A percentile compares a stretch with the other conserved stretches of the same genome.
phyloP scores from a whole-genome alignment of 345 rosid species.

The Jatropha curcas region DNA sequence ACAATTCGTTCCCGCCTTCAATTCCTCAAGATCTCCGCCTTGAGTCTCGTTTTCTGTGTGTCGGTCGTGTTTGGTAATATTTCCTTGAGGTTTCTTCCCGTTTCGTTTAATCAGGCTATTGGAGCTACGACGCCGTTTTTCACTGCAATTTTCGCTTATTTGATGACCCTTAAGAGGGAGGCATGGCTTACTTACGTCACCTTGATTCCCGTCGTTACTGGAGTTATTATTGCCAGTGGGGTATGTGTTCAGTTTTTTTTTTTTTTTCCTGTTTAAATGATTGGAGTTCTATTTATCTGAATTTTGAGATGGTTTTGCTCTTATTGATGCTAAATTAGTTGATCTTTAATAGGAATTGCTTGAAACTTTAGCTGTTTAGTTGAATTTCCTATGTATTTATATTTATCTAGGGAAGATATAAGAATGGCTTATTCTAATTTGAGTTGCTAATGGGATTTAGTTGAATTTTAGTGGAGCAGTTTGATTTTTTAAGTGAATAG shows the following conservation, averaged over 20 bases:
- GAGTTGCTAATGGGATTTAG: background rate
- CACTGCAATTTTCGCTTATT: conserved; percentile 92
- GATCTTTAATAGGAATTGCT: background rate
- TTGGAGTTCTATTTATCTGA: background rate
- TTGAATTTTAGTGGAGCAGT: background rate
- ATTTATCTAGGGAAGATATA: background rate
- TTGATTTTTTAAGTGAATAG: background rate
- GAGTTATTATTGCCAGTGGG: conserved; percentile 99
- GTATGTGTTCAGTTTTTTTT: conserved; percentile 32
- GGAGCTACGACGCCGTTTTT: conserved; percentile 99
- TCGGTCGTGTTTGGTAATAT: conserved; percentile 95
- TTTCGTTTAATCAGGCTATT: conserved; percentile 87
- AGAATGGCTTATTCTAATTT: background rate
- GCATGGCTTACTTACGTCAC: conserved; percentile 95
- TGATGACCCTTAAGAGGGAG: conserved; percentile 84
- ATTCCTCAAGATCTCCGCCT: conserved; percentile 84
- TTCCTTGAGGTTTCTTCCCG: conserved; percentile 81
- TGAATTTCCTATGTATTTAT: background rate
- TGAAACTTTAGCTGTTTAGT: background rate
- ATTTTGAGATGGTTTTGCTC: background rate
- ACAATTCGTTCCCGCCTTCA: conserved; percentile 87
- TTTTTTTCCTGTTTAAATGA: background rate
- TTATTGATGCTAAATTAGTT: background rate
- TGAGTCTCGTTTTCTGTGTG: conserved; percentile 87
- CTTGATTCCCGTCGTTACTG: conserved; percentile 88